Conservation (phyloP, 1,139 yeast species). For the Saccharomyces hybrid region DNA sequence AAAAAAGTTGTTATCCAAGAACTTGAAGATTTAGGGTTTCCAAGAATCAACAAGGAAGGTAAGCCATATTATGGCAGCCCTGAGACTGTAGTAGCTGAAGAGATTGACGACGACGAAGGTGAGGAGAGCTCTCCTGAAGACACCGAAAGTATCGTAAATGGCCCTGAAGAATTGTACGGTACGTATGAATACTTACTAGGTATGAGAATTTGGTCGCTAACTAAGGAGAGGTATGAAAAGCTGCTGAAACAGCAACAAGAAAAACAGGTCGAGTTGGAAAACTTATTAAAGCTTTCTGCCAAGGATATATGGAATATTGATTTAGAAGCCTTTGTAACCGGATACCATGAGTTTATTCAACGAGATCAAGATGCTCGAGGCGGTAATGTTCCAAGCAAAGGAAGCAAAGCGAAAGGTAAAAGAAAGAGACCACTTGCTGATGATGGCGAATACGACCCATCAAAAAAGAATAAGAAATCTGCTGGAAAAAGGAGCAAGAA, state of each 20-base stretch:
- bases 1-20: slow-evolving; percentile 57
- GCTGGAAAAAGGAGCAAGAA: slow-evolving; percentile 13
- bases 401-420: slow-evolving; percentile 27
- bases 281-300: slow-evolving; percentile 60
- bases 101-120: slow-evolving; percentile 32
- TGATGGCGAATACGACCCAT: slow-evolving; percentile 29
- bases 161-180: slow-evolving; percentile 39
- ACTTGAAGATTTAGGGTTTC: slow-evolving; percentile 58
- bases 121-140: slow-evolving; percentile 33
- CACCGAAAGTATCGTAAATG: slow-evolving; percentile 26
- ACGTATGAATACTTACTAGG: slow-evolving; percentile 71
- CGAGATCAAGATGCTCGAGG: slow-evolving; percentile 43
- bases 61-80: slow-evolving; percentile 42
- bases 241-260: slow-evolving; percentile 63
- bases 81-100: slow-evolving; percentile 33
- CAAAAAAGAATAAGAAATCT: slow-evolving; percentile 19
- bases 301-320: slow-evolving; percentile 86
- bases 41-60: slow-evolving; percentile 66
- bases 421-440: slow-evolving; percentile 29
- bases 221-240: slow-evolving; percentile 79
- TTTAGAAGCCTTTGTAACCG: slow-evolving; percentile 59
- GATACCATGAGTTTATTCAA: slow-evolving; percentile 58
- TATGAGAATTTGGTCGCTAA: slow-evolving; percentile 90
- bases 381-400: slow-evolving; percentile 19
- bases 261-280: slow-evolving; percentile 65